phyloP scores from a whole-genome alignment of 2,329 filamentous ascomycete genomes.

The Aspergillus novofumigatus region DNA sequence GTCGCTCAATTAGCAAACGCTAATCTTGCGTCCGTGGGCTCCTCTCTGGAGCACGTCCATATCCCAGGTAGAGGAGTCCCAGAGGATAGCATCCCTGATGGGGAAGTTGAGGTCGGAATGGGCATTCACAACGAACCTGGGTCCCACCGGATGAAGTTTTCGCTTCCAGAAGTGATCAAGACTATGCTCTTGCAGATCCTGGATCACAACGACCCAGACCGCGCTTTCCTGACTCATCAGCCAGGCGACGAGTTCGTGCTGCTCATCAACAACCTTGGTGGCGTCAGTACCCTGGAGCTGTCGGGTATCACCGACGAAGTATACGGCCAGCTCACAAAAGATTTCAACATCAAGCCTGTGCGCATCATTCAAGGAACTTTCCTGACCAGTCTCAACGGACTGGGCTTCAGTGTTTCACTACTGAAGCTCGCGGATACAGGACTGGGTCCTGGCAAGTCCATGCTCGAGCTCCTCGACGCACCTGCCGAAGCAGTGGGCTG shows the following conservation, averaged over 20 bases:
- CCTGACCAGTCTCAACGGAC: constrained; percentile 68
- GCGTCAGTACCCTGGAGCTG: constrained; percentile 63
- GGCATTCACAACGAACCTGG: constrained; percentile 67
- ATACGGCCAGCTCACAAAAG: constrained; percentile 54
- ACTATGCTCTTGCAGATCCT: constrained; percentile 64
- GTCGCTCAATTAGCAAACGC: constrained; percentile 67
- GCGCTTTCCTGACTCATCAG: constrained; percentile 57
- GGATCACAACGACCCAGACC: constrained; percentile 58
- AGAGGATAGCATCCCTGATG: constrained; percentile 49
- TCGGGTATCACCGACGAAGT: constrained; percentile 66
- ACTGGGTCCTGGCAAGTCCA: constrained; percentile 48
- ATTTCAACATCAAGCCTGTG: constrained; percentile 58
- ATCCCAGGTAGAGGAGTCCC: constrained; percentile 69
- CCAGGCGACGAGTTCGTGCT: constrained; percentile 59
- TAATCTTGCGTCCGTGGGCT: constrained; percentile 81
- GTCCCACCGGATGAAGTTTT: constrained; percentile 48
- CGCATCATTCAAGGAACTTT: constrained; percentile 63
- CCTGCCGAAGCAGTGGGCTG: constrained; percentile 65
- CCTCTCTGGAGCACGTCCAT: constrained; percentile 86
- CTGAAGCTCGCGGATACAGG: constrained; percentile 60
- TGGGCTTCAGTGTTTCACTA: constrained; percentile 67
- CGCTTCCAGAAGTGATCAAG: constrained; percentile 49
- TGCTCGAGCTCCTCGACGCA: constrained; percentile 64
- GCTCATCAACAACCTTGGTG: constrained; percentile 66
- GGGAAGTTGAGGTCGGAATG: constrained; percentile 67